A percentile compares a stretch with the other conserved stretches of the same genome.
Conservation (phyloP, 2,329 filamentous ascomycete genomes). For the Pseudonectria foliicola region DNA sequence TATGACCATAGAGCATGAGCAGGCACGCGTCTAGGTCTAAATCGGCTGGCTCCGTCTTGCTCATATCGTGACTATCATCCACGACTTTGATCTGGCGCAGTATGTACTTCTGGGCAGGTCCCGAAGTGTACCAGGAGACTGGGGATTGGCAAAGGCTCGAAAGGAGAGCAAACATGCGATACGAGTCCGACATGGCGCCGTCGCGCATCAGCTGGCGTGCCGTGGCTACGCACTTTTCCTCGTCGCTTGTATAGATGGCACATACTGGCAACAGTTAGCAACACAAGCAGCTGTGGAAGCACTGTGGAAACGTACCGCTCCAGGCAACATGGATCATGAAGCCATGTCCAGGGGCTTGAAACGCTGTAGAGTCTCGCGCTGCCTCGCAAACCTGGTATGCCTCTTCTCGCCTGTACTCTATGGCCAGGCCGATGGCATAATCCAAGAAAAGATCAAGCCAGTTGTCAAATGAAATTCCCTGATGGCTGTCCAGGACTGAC, state of each 20-base stretch:
- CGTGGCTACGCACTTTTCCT: constrained; percentile 64
- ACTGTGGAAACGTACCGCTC: constrained; percentile 49
- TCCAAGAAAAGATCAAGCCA: constrained; percentile 91
- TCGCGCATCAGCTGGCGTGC: constrained; percentile 81
- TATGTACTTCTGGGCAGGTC: constrained; percentile 83
- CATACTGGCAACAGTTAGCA: constrained; percentile 50
- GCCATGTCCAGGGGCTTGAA: constrained; percentile 61
- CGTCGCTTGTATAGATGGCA: constrained; percentile 72
- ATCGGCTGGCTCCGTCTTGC: constrained; percentile 23
- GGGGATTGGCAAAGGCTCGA: constrained; percentile 69
- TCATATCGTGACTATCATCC: constrained; percentile 54
- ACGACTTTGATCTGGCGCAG: constrained; percentile 86
- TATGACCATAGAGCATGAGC: constrained; percentile 83
- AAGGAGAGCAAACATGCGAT: constrained; percentile 74
- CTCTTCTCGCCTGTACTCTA: constrained; percentile 57
- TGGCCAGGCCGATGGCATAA: constrained; percentile 71
- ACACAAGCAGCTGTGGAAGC: not conserved
- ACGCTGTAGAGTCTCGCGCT: constrained; percentile 74
- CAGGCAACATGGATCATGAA: constrained; percentile 72
- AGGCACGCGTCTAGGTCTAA: constrained; percentile 64
- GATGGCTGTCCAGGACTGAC: constrained; percentile 45
- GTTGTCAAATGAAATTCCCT: constrained; percentile 70
- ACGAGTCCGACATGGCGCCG: constrained; percentile 74
- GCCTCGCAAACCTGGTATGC: constrained; percentile 76
- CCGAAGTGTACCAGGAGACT: constrained; percentile 68